Percentiles rank a stretch among this genome's conserved stretches.
These are phyloP conservation scores for Saturnispora silvae DNA, from an alignment of 805 yeast species.

Conservation along the genomic window DNA sequence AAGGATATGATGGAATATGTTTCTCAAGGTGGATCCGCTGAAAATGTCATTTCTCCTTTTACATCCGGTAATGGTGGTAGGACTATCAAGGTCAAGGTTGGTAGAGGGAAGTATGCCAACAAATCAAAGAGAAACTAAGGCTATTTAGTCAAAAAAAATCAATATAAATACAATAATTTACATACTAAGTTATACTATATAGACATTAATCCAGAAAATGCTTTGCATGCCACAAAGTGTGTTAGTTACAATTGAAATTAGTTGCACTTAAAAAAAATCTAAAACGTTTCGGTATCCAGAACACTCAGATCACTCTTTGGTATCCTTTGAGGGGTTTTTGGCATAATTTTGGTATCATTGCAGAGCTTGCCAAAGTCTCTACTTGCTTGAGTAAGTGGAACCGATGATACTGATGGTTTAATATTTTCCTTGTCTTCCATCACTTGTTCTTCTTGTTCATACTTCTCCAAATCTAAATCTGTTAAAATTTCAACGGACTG, in stretches of 20 bases:
- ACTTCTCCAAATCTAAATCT: constrained; percentile 11
- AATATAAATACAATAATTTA: no score
- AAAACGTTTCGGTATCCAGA: constrained; percentile 6
- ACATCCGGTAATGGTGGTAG: constrained; percentile 44
- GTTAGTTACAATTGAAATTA: not conserved
- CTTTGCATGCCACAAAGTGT: not conserved
- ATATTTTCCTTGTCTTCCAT: constrained; percentile 7
- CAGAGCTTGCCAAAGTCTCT: no score
- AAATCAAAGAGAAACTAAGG: constrained; percentile 3
- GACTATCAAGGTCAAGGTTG: constrained; percentile 66
- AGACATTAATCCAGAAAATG: no score
- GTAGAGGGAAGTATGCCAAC: constrained; percentile 75
- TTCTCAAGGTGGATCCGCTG: constrained; percentile 92
- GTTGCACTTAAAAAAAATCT: not conserved
- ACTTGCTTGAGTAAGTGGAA: no score
- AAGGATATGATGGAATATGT: constrained; percentile 80
- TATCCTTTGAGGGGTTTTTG: no score
- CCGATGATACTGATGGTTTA: constrained; percentile 1
- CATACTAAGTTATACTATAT: no score
- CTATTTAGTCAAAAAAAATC: no score
- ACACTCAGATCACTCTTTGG: constrained; percentile 6
- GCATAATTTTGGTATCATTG: no score
- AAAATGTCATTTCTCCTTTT: constrained; percentile 83
- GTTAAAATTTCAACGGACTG: not conserved
- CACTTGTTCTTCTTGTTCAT: constrained; percentile 6